Evolutionary conservation across 2,329 filamentous ascomycete genomes (phyloP), one percentile per base, ranked within the genome.

Genomic region (Fusarium musae): DNA sequence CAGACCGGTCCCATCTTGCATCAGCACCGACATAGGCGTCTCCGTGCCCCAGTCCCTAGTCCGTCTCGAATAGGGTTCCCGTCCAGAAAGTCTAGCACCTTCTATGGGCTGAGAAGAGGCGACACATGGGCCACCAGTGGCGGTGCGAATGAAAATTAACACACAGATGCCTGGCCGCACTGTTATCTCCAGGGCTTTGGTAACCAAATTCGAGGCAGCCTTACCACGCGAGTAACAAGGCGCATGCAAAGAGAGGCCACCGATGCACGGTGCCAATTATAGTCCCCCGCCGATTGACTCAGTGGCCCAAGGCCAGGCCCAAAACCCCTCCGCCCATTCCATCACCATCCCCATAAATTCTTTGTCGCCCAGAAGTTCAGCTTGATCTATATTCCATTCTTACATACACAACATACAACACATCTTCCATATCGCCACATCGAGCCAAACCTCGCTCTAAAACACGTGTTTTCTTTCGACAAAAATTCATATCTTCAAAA

Each of bases 401-500:
- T 36, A 52, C 34, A 62, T 50, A 50, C 52, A 39, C 66, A 62
- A 66, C 65, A 74, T 66, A 50, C 56, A 76, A 73, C 64, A 52
- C 65, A 40, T 50, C 40, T 17, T 52, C 36, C 11, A 44, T 58
- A 54, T 36, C 9, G 30, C 39, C 42, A 44, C 26, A 15, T 34
- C 50, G 26, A 56, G 40, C 19, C 50, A 28, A 36, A 47, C 37
- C 40, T 26, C 46, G 21, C 63, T 53, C 40, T 23, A 12, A 21
- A 26, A 63, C 59, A 58, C 57, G 58, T 59, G 44, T 40, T 39
- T 32, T 50, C 49, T 60, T 56, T 56, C 44, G 66, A 77, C 74
- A 68, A 63, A 80, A 77, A 84, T 77, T 49, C 90, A 91, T 63
- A 70, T 32, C 62, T 58, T 59, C 59, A 78, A 80, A 59, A 90